Evolutionary conservation across 805 yeast genomes (phyloP).

Genomic region (Metschnikowia kofuensis): DNA sequence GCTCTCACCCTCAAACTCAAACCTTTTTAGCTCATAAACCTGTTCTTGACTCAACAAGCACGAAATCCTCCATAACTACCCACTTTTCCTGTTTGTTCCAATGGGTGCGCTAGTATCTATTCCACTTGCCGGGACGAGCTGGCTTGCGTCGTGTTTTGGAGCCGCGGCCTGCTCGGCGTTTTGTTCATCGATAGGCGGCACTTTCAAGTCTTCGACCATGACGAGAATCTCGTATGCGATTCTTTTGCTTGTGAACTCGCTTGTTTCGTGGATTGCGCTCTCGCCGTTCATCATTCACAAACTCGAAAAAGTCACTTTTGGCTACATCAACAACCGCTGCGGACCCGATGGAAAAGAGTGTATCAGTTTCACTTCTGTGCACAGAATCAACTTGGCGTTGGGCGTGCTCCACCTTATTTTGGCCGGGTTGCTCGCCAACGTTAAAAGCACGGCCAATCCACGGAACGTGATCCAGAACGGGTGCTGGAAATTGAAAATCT

Average conservation of each 20-base stretch:
- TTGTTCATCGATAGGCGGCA: conserved; percentile 49
- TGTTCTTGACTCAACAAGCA: no score
- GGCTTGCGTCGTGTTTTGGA: conserved; percentile 20
- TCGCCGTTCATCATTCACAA: conserved; percentile 74
- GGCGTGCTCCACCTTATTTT: conserved; percentile 74
- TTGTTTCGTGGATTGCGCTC: conserved; percentile 89
- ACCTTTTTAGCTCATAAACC: no score
- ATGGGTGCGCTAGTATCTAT: conserved; percentile 20
- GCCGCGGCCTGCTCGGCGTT: conserved; percentile 67
- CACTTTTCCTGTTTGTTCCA: no score
- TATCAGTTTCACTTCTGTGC: conserved; percentile 89
- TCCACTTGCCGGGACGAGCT: conserved; percentile 13
- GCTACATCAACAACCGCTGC: conserved; percentile 68
- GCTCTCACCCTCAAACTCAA: no score
- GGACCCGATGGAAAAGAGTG: conserved; percentile 71
- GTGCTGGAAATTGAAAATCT: conserved; percentile 78
- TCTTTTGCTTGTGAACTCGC: conserved; percentile 70
- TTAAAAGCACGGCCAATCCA: conserved; percentile 72
- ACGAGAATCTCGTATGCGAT: conserved; percentile 87
- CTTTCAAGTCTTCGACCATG: conserved; percentile 70
- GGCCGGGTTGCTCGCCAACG: conserved; percentile 67
- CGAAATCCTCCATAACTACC: no score
- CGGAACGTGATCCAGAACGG: conserved; percentile 87
- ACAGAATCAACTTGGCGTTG: conserved; percentile 82
- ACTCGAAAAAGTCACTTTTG: conserved; percentile 69